Evolutionary conservation across 1,284 basidiomycete genomes (phyloP), one percentile per base, ranked within the genome.

Genomic region (Cutaneotrichosporon dermatis): DNA sequence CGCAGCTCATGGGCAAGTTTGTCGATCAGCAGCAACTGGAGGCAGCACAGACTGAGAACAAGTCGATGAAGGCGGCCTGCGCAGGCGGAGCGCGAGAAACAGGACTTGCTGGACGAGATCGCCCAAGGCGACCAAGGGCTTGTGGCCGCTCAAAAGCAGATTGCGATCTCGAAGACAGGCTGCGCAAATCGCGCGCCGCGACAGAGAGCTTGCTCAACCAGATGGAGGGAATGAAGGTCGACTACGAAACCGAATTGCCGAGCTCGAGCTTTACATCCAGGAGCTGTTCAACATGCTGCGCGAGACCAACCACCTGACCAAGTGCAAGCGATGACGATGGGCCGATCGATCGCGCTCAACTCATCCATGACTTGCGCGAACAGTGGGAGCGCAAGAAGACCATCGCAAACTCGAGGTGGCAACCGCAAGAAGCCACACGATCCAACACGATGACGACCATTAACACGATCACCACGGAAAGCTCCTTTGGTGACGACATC

Each of bases 241-340:
- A 85, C 10, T 95, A 95, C 71, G 90, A 95, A 70, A 89, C 92
- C 86, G 88, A 63, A 90, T 97, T 59, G 83, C 85, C 1, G 89
- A 92, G 72, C 85, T 97, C 13, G 92, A 97, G 74, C 83, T 88
- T 6, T 91, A 96, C 80, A 94, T 95, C 62, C 85, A 91, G 81
- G 94, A 97, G 76, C 78, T 97, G 15, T 97, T 95, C 81, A 84
- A 88, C 66, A 94, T 95, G 89, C 81, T 96, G 51, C 89, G 87
- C 72, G 89, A 93, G 69, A 83, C 88, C 37, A 86, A 87, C 37
- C 85, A 86, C 62, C 86, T 88, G 6, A 91, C 50, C 85, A 88
- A 65, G 84, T 86, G 57, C 55, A 88, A 86, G 69, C 80, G 72
- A 63, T 82, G 79, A 59, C 80, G 56, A 72, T 49, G 71, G 72